Evolutionary conservation across 2,329 filamentous ascomycete species (phyloP).

Genomic region (Claviceps arundinis): DNA sequence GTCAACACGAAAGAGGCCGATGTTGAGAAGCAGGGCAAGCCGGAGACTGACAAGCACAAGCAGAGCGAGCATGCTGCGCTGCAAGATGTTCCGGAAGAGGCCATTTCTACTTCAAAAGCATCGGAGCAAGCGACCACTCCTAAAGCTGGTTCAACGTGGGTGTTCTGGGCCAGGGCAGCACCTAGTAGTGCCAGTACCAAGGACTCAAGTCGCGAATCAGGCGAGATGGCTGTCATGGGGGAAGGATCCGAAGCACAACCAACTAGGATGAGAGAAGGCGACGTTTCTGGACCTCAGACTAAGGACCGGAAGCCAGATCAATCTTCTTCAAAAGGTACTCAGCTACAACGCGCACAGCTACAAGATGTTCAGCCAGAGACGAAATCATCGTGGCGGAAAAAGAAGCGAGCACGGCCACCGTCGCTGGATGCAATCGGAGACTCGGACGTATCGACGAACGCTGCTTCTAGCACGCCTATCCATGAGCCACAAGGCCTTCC

Average conservation of each 20-base stretch:
- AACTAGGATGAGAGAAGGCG: conserved; percentile 29
- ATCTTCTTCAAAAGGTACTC: conserved; percentile 18
- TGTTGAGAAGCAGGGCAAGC: conserved; percentile 1
- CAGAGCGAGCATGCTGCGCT: conserved; percentile 28
- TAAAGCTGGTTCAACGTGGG: conserved; percentile 56
- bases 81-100: conserved; percentile 26
- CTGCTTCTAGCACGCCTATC: not conserved
- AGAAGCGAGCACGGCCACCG: conserved; percentile 31
- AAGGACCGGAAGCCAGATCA: conserved; percentile 19
- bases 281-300: conserved; percentile 23
- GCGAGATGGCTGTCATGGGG: conserved; percentile 43
- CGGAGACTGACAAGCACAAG: conserved; percentile 4
- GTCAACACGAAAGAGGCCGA: conserved; percentile 2
- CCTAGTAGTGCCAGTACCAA: conserved; percentile 21
- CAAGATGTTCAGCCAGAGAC: conserved; percentile 6
- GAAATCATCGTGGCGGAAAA: conserved; percentile 25
- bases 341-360: too few species aligned
- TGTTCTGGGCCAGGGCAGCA: conserved; percentile 61
- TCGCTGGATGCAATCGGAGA: conserved; percentile 31
- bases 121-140: conserved; percentile 24
- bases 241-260: conserved; percentile 44
- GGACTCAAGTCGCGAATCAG: conserved; percentile 24
- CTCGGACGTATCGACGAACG: conserved; percentile 17
- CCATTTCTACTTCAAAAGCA: conserved; percentile 12
- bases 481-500: conserved; percentile 4